Evolutionary conservation across 1,284 basidiomycete genomes (phyloP), one percentile per base, ranked within the genome.

Genomic region (Leccinum ponderosum): DNA sequence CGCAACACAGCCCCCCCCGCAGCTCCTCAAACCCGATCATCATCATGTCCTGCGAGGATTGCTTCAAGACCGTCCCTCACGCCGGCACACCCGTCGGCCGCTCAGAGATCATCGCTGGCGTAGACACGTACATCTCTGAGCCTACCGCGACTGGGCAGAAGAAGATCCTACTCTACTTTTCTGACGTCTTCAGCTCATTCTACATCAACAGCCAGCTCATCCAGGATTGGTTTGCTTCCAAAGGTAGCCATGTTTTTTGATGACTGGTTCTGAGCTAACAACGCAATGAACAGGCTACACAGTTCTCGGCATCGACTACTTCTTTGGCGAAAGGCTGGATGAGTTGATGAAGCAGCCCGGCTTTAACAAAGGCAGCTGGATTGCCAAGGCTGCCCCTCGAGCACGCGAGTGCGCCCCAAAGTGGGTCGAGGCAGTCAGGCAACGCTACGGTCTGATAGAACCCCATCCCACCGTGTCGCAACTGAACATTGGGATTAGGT

Each of bases 241-340:
- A 81, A 25, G 81, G 82, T 83, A 58, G n/a, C 71, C 17, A 9
- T 1, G 1, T 6, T 68, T 22, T n/a, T 42, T 29, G n/a, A 7
- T n/a, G 4, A 15, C n/a, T 20, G 11, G 39, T 31, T 42, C 17
- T 2, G 15, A 12, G 15, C 27, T 33, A 17, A 55, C 7, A n/a
- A 33, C 7, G 12, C 12, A 20, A 14, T 22, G 29, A 50, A 25
- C 29, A 86, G 84, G 85, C 1, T 85, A 79, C 68, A 72, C 75
- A 52, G 83, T 86, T 1, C 70, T 84, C 8, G 84, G 83, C 1
- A 69, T 80, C 39, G 85, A 86, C 62, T 86, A 84, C 67, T 83
- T 86, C 69, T 78, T 84, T 62, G 85, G 85, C 6, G 83, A 86
- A 61, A 73, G 78, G 7, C 61, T 84, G 2, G 68, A 77, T n/a